Evolutionary conservation across 208 protist genomes (phyloP), one percentile per base, ranked within the genome.

Genomic region (Porcisia hertigi): DNA sequence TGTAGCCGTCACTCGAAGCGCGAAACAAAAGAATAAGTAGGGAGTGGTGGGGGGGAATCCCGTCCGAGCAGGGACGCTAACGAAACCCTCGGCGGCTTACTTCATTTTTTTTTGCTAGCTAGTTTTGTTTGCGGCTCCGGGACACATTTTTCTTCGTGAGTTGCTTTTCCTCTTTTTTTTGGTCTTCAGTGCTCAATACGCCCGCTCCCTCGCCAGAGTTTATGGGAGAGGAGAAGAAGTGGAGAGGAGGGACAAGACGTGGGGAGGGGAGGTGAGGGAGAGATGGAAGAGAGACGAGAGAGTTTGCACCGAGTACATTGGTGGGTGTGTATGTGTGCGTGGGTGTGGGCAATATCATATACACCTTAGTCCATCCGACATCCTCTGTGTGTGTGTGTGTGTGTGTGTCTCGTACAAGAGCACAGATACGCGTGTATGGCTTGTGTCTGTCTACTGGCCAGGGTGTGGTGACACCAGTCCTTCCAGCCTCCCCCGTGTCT

Each of bases 11-110:
- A 88, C 66, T 70, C 94, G 91, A 45, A 92, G 65, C 20, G 86
- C 41, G 49, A 92, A 89, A 63, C 88, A 85, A 8, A 94, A 57
- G 3, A 88, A 75, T 30, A 95, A 73, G 79, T 92, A 93, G 55
- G 83, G 81, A 54, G 69, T 74, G 79, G 93, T 90, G 86, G 1
- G 66, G 1, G 41, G 92, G 81, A 5, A 71, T 79, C 82, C 94
- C 92, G n/a, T 55, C 69, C 5, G 92, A 94, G 63, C 30, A 0
- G 30, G 30, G 0, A 30, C 30, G 30, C 30, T 30, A 30, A 30
- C 30, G 30, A 30, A 0, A 30, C 30, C 30, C 30, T 30, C 30
- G 0, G 30, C 30, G 30, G 30, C 30, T 30, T 30, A 30, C 30
- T 30, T 30, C 30, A 30, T 30, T 39, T 30, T 58, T 57, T 58